Evolutionary conservation across 441 rosid genomes (phyloP), one percentile per base, ranked within the genome.

Genomic region (Viola pubescens): DNA sequence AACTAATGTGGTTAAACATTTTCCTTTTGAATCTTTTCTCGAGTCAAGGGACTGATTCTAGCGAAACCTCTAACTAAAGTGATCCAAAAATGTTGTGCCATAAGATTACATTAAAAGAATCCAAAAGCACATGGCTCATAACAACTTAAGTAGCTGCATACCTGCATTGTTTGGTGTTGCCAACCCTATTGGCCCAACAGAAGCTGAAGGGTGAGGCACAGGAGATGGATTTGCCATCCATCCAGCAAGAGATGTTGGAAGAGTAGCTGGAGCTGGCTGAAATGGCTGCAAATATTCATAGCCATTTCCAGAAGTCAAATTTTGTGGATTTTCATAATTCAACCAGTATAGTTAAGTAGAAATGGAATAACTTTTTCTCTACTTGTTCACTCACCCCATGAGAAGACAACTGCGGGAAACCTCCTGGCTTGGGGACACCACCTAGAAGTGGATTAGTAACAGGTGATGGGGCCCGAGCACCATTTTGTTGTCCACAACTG

Each of bases 151-250:
- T 14, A 34, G 41, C 26, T 9, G 40, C 53, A 39, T 66, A 84
- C 95, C 95, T 68, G 91, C 72, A 70, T 73, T 85, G 69, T 79
- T 87, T 50, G 88, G 76, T 9, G 71, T 73, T 56, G 81, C 37
- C 69, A 85, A 73, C 57, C 88, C 85, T 14, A 85, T 63, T 42
- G 89, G 86, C 54, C 86, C 91, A 10, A 76, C 86, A 68, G 91
- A 83, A 63, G 80, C 89, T 39, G 83, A 78, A 2, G 86, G 83
- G 59, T 87, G 85, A 62, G 89, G 81, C 44, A 79, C 78, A 44
- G 91, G 62, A 64, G 88, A 58, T 59, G 91, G 73, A 75, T 74
- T 85, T 34, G 89, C 89, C 95, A 85, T 85, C 95, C 91, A 85
- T 52, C 95, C 95, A 43, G 89, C 81, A 62, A 85, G 82, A 63